phyloP scores from a whole-genome alignment of 2,329 filamentous ascomycete species.

The Fragosphaeria purpurea region DNA sequence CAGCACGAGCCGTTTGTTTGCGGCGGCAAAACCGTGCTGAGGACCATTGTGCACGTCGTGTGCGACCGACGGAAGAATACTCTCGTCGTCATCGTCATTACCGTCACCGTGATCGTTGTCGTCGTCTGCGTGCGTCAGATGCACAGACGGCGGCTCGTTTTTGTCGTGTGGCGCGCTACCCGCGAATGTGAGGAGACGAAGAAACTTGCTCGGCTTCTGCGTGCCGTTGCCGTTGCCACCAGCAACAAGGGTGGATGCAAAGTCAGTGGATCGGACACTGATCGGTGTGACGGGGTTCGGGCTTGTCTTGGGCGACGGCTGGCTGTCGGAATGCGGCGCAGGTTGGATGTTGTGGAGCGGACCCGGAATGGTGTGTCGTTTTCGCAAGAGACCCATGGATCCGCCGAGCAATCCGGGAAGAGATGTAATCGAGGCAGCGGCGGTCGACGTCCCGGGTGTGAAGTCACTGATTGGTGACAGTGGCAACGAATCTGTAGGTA shows the following conservation, averaged over 20 bases:
- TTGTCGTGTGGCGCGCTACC: constrained; percentile 17
- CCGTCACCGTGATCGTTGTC: constrained; percentile 4
- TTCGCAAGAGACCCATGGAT: constrained; percentile 8
- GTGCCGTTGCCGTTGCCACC: constrained; percentile 25
- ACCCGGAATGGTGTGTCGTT: constrained; percentile 12
- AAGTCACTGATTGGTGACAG: constrained; percentile 1
- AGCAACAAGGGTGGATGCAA: constrained; percentile 15
- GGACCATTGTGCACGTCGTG: too few relatives aligned
- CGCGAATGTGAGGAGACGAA: constrained; percentile 29
- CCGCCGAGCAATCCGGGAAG: not conserved
- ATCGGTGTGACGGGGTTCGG: constrained; percentile 19
- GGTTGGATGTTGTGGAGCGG: constrained; percentile 13
- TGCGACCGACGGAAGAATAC: too few relatives aligned
- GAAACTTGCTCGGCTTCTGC: constrained; percentile 28
- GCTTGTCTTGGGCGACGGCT: constrained; percentile 15
- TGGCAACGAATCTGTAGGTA: constrained; percentile 21
- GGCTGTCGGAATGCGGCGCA: constrained; percentile 8
- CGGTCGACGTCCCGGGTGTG: not conserved
- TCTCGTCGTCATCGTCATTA: too few relatives aligned
- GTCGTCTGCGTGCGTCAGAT: constrained; percentile 22
- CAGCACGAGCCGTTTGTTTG: constrained; percentile 26
- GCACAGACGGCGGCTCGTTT: constrained; percentile 12
- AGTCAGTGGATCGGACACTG: constrained; percentile 18
- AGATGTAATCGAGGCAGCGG: constrained; percentile 1
- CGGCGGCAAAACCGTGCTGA: too few relatives aligned